Base-by-base conservation (phyloP, 179 eudicot genomes). In the Drosera spatulata region DNA sequence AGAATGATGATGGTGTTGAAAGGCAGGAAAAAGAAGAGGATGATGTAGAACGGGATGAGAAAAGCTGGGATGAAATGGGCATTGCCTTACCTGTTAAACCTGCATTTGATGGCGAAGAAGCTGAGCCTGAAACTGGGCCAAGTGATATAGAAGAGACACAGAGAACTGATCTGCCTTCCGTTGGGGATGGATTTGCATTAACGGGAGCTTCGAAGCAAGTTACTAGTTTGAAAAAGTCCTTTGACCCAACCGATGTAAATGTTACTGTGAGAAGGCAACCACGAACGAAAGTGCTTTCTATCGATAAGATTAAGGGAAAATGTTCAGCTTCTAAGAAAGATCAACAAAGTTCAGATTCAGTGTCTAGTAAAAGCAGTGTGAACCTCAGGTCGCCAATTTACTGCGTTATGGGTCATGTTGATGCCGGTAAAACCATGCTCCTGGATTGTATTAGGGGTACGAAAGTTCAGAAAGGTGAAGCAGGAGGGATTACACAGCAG, bases 401-500 rank as follows among this genome's bases (percentile, higher is more conserved):
- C 74, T 88, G 96, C 63, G 88, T 91, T 60, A 88, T 91, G 96
- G 98, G 98, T 55, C 98, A 91, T 68, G 98, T 91, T 52, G 98
- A 91, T 78, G 84, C 98, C 59, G 96, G 98, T 54, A 91, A 91
- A 69, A 91, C 98, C 45, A 91, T 88, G 73, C 68, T 91, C 66
- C 86, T 91, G 60, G 96, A 91, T 73, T 88, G 97, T 65, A 88
- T 91, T 53, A 75, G 97, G 60, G 94, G 95, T 52, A 91, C 96
- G 50, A 88, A 88, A 71, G 96, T 91, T 62, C 97, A 91, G 73
- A 95, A 85, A 80, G 97, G 97, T 71, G 96, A 91, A 69, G 97
- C 96, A 67, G 97, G 97, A 68, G 97, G 97, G 59, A 91, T 85
- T 72, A 91, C 97, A 14, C 97, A 91, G 66, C 96, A 91, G 69